Base-by-base conservation (phyloP, 2,329 filamentous ascomycete genomes). In the Fusarium humuli region DNA sequence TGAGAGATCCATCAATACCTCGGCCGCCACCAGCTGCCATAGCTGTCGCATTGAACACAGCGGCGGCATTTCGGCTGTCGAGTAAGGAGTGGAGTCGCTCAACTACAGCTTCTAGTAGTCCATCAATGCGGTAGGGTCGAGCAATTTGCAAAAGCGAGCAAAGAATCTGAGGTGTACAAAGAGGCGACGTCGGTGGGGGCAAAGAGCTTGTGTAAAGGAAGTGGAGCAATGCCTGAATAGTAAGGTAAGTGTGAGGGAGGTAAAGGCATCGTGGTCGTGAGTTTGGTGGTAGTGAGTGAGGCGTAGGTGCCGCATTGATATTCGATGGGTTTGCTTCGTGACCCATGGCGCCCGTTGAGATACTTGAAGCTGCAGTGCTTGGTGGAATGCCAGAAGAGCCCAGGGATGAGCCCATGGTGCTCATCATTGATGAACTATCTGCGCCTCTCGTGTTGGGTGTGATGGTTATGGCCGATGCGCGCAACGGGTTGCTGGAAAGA, bases 11-110 rank as follows among this genome's bases (percentile, higher is more conserved):
- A 56, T 92, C 90, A 29, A 95, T 93, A 49, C 93, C 92, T 49
- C 94, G 89, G 1, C 96, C 96, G 27, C 96, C 94, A 13, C 96
- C 96, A 2, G 96, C 96, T 1, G 94, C 96, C 96, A 98, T 98
- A 56, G 96, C 96, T 0, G 95, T 96, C 1, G 96, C 96, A 72
- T 99, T 99, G 84, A 99, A 99, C 0, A 99, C 94, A 8, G 96
- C 96, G 0, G 96, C 96, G 0, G 96, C 95, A 73, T 98, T 99
- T 48, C 95, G 88, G 49, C 93, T 96, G 78, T 99, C 96, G 6
- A 99, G 88, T 1, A 97, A 88, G 30, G 92, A 87, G 76, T 99
- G 96, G 0, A 99, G 85, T 10, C 95, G 89, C 79, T 98, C 94
- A 12, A 98, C 93, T 3, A 97, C 93, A 1, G 94, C 94, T 81